Percentiles rank a stretch among this genome's conserved stretches.
Conservation (phyloP, 768 basidiomycete species). For the Melanogaster broomeanus region DNA sequence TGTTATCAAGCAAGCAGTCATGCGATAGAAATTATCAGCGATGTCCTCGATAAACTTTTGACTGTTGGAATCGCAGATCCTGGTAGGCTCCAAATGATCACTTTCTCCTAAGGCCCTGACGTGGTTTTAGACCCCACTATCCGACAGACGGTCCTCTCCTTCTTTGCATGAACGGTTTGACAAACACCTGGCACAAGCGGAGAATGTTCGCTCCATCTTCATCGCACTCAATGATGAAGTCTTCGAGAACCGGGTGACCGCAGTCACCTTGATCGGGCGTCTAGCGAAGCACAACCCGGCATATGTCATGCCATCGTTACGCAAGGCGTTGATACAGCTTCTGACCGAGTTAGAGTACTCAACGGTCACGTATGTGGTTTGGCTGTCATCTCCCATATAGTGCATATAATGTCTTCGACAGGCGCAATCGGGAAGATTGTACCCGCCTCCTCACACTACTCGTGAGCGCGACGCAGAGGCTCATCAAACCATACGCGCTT, state of each 20-base stretch:
- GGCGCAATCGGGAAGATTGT: conserved; percentile 88
- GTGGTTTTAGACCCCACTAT: conserved; percentile 64
- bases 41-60: conserved; percentile 94
- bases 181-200: conserved; percentile 95
- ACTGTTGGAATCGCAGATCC: conserved; percentile 97
- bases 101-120: conserved; percentile 6
- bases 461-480: conserved; percentile 86
- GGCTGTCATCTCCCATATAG: neutral
- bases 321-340: conserved; percentile 94
- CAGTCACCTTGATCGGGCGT: conserved; percentile 88
- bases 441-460: conserved; percentile 87
- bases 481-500: conserved; percentile 94
- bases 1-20: conserved; percentile 95
- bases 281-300: conserved; percentile 95
- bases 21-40: conserved; percentile 95
- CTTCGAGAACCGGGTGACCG: conserved; percentile 91
- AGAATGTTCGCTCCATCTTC: conserved; percentile 96
- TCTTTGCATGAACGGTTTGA: conserved; percentile 93
- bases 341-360: conserved; percentile 97
- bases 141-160: conserved; percentile 80
- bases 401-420: conserved; percentile 27
- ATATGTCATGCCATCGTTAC: conserved; percentile 96
- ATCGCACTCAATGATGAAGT: conserved; percentile 97
- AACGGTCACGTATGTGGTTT: conserved; percentile 69
- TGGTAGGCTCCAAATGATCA: conserved; percentile 46